These are phyloP conservation scores for Rosa chinensis DNA, from an alignment of 306 rosid species.

Conservation along the genomic window DNA sequence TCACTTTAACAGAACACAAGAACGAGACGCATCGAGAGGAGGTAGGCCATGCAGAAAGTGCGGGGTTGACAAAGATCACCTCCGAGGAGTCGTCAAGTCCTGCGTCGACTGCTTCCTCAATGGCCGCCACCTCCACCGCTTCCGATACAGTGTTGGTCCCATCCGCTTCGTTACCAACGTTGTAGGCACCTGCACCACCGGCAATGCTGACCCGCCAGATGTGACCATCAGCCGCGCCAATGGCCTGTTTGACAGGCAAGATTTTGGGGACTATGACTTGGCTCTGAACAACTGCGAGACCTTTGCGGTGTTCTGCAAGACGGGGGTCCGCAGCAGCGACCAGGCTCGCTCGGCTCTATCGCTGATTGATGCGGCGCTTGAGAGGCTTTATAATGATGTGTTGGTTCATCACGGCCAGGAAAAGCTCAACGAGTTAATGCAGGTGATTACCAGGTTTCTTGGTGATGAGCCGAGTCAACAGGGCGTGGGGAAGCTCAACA, in stretches of 20 bases:
- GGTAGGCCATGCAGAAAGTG: background rate
- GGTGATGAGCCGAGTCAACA: too few relatives aligned
- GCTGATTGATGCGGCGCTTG: background rate
- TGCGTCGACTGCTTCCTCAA: slow-evolving; percentile 25
- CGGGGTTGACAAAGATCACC: background rate
- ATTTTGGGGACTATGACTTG: slow-evolving; percentile 18
- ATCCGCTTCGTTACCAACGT: background rate
- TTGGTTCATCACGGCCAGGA: background rate
- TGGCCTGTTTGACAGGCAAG: background rate
- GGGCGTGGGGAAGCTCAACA: too few relatives aligned
- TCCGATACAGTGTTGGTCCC: background rate
- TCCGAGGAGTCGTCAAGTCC: slow-evolving; percentile 9
- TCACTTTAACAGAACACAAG: too few relatives aligned
- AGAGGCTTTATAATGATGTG: background rate
- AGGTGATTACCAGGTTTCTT: too few relatives aligned
- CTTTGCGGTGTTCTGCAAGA: slow-evolving; percentile 9
- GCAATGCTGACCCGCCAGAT: background rate
- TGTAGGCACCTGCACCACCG: slow-evolving; percentile 14
- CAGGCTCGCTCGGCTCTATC: background rate
- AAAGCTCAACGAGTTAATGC: too few relatives aligned
- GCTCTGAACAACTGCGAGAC: slow-evolving; percentile 15
- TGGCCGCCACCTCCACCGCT: slow-evolving; percentile 2
- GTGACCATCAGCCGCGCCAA: slow-evolving; percentile 2
- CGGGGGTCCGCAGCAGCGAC: background rate
- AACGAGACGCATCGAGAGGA: too few relatives aligned